Conservation (phyloP, 495 filamentous ascomycete species). For the Neurospora sp. region DNA sequence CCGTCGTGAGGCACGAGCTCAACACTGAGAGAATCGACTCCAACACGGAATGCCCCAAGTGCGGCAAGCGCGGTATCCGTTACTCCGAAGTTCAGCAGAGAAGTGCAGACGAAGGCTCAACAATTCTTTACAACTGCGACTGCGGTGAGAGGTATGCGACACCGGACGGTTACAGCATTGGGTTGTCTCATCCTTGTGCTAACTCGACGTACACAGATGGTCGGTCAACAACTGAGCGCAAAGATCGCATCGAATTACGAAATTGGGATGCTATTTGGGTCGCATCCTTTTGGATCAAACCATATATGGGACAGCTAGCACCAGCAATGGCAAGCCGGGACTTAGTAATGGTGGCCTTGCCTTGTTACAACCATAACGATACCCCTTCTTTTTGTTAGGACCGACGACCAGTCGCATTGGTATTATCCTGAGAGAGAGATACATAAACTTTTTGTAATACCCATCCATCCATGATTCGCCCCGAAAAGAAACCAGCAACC, state of each 20-base stretch:
- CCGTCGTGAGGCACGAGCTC: slow-evolving; percentile 65
- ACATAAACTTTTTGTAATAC: neutral
- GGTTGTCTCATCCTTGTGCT: slow-evolving; percentile 5
- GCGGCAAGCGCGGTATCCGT: slow-evolving; percentile 72
- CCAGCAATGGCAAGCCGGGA: neutral
- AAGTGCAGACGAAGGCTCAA: slow-evolving; percentile 90
- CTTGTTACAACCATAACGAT: neutral
- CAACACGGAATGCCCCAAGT: slow-evolving; percentile 64
- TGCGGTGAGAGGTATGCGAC: slow-evolving; percentile 72
- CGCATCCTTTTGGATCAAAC: neutral
- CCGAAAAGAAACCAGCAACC: neutral
- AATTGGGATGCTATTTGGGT: neutral
- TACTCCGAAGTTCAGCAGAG: slow-evolving; percentile 79
- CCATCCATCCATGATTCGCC: neutral
- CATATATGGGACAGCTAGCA: neutral
- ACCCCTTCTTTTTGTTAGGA: neutral
- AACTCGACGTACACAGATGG: slow-evolving; percentile 37
- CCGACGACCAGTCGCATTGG: neutral
- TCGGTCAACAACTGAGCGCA: slow-evolving; percentile 21
- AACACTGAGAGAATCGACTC: slow-evolving; percentile 64
- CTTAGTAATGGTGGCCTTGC: neutral
- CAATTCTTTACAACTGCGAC: slow-evolving; percentile 77
- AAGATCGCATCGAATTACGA: neutral
- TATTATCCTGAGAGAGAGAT: neutral
- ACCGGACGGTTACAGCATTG: neutral